Percentiles rank a stretch among this genome's conserved stretches.
phyloP scores from a whole-genome alignment of 2,329 filamentous ascomycete genomes.

The Metarhizium rileyi region DNA sequence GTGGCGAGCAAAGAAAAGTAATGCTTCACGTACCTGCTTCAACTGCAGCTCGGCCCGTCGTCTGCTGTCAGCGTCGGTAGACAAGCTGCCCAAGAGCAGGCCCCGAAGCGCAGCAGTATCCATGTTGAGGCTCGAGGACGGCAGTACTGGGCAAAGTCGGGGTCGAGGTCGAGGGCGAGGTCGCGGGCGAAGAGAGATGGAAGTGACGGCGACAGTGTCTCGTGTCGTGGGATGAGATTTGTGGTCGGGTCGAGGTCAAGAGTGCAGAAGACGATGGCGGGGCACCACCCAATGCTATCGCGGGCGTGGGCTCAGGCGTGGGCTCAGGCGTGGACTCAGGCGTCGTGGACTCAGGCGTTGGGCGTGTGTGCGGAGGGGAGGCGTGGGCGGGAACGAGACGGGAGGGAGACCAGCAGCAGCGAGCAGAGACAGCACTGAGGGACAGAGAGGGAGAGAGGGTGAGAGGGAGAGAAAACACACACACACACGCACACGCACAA shows the following conservation, averaged over 20 bases:
- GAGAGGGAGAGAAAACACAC: too few species aligned
- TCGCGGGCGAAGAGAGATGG: neutral
- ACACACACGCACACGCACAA: too few species aligned
- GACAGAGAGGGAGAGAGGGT: too few species aligned
- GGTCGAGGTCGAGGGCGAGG: neutral
- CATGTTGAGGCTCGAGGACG: constrained; percentile 36
- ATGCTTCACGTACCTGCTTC: constrained; percentile 52
- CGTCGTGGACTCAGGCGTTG: too few species aligned
- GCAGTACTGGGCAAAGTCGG: constrained; percentile 1
- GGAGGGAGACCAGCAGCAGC: too few species aligned
- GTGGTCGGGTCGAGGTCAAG: constrained; percentile 5
- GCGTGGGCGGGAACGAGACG: too few species aligned
- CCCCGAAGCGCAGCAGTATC: constrained; percentile 65
- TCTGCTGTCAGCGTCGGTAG: constrained; percentile 63
- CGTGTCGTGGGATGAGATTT: neutral
- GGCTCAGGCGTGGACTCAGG: neutral
- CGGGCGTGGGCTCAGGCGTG: neutral
- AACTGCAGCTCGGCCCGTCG: constrained; percentile 71
- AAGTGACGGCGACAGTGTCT: neutral
- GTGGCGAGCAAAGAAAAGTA: neutral
- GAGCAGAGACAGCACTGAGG: too few species aligned
- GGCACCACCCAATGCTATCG: constrained; percentile 6
- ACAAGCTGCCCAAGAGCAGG: constrained; percentile 68
- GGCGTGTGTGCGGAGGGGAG: too few species aligned
- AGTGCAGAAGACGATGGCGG: constrained; percentile 4